Evolutionary conservation across 345 rosid genomes (phyloP).

Genomic region (Murraya koenigii): DNA sequence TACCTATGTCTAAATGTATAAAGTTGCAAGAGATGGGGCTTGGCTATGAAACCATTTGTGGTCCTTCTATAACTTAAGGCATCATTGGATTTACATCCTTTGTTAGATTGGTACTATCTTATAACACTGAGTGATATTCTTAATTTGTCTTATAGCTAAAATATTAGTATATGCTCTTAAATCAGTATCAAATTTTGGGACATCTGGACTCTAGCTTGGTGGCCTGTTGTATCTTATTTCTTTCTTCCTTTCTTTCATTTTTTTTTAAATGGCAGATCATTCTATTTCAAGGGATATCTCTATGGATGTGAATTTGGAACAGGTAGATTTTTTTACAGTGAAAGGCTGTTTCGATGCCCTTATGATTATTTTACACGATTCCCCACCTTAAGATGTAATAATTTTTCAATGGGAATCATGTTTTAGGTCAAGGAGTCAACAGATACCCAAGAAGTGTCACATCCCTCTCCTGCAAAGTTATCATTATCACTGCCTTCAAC

Average conservation of each 20-base stretch:
- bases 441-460: slow-evolving; percentile 47
- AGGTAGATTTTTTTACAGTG: slow-evolving; percentile 43
- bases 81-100: not conserved
- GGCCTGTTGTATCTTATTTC: slow-evolving; percentile 7
- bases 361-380: not conserved
- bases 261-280: slow-evolving; percentile 50
- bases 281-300: slow-evolving; percentile 62
- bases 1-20: not conserved
- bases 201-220: not conserved
- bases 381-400: slow-evolving; percentile 8
- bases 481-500: slow-evolving; percentile 65
- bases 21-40: not conserved
- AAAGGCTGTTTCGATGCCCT: slow-evolving; percentile 6
- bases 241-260: not conserved
- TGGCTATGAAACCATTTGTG: not conserved
- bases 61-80: not conserved
- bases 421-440: slow-evolving; percentile 50
- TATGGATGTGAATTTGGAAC: slow-evolving; percentile 58
- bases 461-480: slow-evolving; percentile 52
- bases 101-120: not conserved
- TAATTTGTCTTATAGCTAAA: not conserved
- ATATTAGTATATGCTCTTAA: not conserved
- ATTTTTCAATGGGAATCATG: slow-evolving; percentile 7
- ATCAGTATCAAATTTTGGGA: not conserved
- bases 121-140: not conserved